Percentiles rank a stretch among this genome's conserved stretches.
Evolutionary conservation across 768 basidiomycete species (phyloP).

Genomic region (Termitomyces sp.): DNA sequence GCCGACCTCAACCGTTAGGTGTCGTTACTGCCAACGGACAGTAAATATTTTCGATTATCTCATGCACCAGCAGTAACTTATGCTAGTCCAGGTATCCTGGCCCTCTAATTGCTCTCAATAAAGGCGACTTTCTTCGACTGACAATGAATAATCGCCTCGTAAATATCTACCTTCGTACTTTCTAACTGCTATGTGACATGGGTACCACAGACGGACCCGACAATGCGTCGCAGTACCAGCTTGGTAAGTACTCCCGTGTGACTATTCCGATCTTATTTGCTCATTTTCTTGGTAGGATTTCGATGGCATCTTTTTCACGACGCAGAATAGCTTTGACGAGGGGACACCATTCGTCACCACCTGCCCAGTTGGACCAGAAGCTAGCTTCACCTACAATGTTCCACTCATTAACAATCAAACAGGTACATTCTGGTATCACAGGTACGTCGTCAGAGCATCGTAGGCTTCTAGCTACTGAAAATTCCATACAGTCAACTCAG

Average conservation of each 20-base stretch:
- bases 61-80: neutral
- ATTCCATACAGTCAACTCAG: constrained; percentile 10
- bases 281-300: constrained; percentile 8
- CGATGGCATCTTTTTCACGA: constrained; percentile 20
- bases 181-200: neutral
- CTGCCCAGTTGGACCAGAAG: constrained; percentile 25
- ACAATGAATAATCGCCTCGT: constrained; percentile 16
- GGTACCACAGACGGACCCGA: constrained; percentile 13
- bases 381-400: constrained; percentile 24
- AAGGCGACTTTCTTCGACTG: constrained; percentile 12
- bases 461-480: neutral
- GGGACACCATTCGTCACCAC: constrained; percentile 19
- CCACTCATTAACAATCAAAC: constrained; percentile 21
- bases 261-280: neutral
- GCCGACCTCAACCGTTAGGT: neutral
- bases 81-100: constrained; percentile 7
- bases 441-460: neutral
- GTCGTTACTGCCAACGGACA: constrained; percentile 10
- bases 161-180: neutral
- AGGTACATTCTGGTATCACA: constrained; percentile 29
- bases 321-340: constrained; percentile 19
- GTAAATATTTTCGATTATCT: neutral
- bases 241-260: neutral
- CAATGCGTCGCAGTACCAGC: constrained; percentile 19
- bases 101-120: constrained; percentile 11